A percentile compares a stretch with the other conserved stretches of the same genome.
Conservation (phyloP, 2,329 filamentous ascomycete species). For the Talaromyces albobiverticillius region DNA sequence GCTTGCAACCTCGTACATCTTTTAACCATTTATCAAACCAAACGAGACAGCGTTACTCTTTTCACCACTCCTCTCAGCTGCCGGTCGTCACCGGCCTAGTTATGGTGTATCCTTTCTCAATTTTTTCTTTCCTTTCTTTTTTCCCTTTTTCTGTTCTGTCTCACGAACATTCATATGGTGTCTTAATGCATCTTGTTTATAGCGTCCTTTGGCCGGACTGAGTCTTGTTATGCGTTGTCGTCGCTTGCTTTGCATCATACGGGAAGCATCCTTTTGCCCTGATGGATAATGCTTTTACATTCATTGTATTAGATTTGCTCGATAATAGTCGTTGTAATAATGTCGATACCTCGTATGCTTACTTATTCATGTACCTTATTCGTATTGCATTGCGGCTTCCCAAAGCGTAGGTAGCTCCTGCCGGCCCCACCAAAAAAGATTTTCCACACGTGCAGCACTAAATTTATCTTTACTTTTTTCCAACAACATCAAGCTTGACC, state of each 20-base stretch:
- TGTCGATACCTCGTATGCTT: constrained; percentile 22
- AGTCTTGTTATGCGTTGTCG: constrained; percentile 3
- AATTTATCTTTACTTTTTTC: constrained; percentile 1
- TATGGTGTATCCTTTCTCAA: background rate
- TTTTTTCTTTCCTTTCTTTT: background rate
- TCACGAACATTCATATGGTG: constrained; percentile 9
- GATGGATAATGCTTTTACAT: constrained; percentile 2
- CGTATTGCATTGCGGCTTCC: too few relatives aligned
- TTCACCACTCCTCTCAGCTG: background rate
- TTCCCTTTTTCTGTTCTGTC: background rate
- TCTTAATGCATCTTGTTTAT: constrained; percentile 15
- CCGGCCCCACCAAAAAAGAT: too few relatives aligned
- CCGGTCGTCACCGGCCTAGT: background rate
- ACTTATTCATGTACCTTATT: too few relatives aligned
- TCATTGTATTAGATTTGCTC: constrained; percentile 15
- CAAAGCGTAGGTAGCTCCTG: too few relatives aligned
- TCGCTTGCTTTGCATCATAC: constrained; percentile 3
- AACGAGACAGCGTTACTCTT: background rate
- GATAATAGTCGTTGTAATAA: constrained; percentile 14
- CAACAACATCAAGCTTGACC: too few relatives aligned
- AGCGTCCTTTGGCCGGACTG: constrained; percentile 13
- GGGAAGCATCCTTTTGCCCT: background rate
- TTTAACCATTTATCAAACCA: too few relatives aligned
- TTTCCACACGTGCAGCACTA: background rate
- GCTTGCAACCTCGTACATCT: background rate